Percentiles rank a stretch among this genome's conserved stretches.
phyloP scores from a whole-genome alignment of 345 rosid species.

The Triadica sebifera region DNA sequence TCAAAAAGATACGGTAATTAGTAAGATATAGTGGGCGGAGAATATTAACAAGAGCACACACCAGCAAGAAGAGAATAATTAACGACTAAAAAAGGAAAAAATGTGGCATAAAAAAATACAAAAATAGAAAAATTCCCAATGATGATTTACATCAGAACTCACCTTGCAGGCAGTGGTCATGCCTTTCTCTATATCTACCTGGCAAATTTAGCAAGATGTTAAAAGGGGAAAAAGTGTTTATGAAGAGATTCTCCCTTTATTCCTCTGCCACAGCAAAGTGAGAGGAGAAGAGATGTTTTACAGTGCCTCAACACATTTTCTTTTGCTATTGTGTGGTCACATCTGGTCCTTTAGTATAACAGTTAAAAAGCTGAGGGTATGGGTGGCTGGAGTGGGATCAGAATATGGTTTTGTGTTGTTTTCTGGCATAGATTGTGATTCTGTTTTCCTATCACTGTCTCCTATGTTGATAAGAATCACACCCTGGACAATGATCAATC shows the following conservation, averaged over 20 bases:
- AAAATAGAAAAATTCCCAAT: slow-evolving; percentile 18
- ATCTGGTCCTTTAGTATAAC: slow-evolving; percentile 33
- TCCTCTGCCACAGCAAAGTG: slow-evolving; percentile 33
- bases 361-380: slow-evolving; percentile 17
- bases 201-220: slow-evolving; percentile 20
- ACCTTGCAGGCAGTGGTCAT: slow-evolving; percentile 17
- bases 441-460: slow-evolving; percentile 34
- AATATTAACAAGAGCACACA: slow-evolving; percentile 23
- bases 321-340: slow-evolving; percentile 40
- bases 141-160: slow-evolving; percentile 37
- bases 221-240: slow-evolving; percentile 32
- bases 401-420: slow-evolving; percentile 35
- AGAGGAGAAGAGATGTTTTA: slow-evolving; percentile 14
- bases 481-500: slow-evolving; percentile 30
- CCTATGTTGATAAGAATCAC: slow-evolving; percentile 47
- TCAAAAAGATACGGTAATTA: not conserved
- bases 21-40: slow-evolving; percentile 29
- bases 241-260: slow-evolving; percentile 44
- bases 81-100: slow-evolving; percentile 23
- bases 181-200: slow-evolving; percentile 22
- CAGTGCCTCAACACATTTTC: slow-evolving; percentile 1
- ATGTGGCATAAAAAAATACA: not conserved
- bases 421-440: slow-evolving; percentile 25
- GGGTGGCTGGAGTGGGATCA: slow-evolving; percentile 45
- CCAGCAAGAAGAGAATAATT: slow-evolving; percentile 25